Base-by-base conservation (phyloP, 2,329 filamentous ascomycete species). In the Pseudophaeomoniella oleicola region DNA sequence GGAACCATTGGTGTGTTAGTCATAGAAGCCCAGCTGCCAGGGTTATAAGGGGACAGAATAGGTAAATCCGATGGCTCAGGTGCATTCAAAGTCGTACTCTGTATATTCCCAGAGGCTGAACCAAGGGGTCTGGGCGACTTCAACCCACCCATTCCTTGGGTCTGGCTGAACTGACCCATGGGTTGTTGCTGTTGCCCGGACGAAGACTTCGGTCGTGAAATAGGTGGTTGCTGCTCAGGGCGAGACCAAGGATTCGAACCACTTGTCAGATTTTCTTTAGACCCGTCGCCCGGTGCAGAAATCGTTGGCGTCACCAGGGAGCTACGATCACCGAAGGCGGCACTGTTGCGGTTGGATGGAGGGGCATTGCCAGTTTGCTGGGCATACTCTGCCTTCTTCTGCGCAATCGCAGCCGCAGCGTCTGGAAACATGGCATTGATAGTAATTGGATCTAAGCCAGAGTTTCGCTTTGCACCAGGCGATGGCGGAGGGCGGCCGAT, bases 391-490 rank as follows among this genome's bases (percentile, higher is more conserved):
- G 87, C 88, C 66, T 94, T 94, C 60, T 98, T 88, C 42, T 90
- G 93, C 16, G 88, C 88, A 57, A 98, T 96, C 3, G 90, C 90
- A 30, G 88, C 88, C 11, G 90, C 90, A 32, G 90, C 90, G 64
- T 98, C 90, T 4, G 90, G 90, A 58, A 98, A 98, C 90, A 98
- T 96, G 50, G 85, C 86, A 60, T 94, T 94, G 60, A 98, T 94
- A 16, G 85, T 92, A 19, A 80, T 85, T 4, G 84, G 72, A 55
- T 96, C 88, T 39, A 98, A 75, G n/a, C 81, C 86, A 32, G 90
- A 96, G 56, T 93, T 90, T 48, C 90, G 79, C 66, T 94, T 96
- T 36, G 78, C 75, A 36, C 79, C 72, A 10, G 85, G 75, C 35
- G 81, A 83, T 38, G 81, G 75, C 29, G 82, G 80, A 43, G 81